Percentiles rank a stretch among this genome's conserved stretches.
Conservation (phyloP, 202 grass and related monocot genomes). For the Eragrostis tef region DNA sequence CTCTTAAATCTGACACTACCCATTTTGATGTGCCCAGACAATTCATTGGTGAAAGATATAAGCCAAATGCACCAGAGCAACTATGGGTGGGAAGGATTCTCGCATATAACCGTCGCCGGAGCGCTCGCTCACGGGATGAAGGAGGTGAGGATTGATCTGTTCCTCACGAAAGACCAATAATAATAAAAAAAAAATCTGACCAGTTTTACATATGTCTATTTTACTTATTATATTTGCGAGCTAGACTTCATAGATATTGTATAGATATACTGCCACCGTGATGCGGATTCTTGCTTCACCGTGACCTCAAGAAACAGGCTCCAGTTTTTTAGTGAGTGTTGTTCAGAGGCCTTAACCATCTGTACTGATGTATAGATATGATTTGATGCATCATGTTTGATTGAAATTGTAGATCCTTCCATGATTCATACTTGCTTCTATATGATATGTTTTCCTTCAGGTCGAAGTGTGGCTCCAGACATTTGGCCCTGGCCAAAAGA, state of each 20-base stretch:
- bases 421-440: neutral
- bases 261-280: neutral
- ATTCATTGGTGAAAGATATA: constrained; percentile 74
- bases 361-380: constrained; percentile 20
- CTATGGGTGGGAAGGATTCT: constrained; percentile 68
- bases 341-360: neutral
- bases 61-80: constrained; percentile 64
- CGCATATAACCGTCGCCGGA: constrained; percentile 72
- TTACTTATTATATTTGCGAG: too few relatives aligned
- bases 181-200: too few relatives aligned
- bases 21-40: constrained; percentile 51
- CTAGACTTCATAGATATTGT: neutral
- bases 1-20: neutral
- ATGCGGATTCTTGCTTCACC: neutral
- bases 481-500: constrained; percentile 64
- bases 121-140: constrained; percentile 82
- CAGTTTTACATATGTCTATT: neutral
- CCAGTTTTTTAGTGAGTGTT: neutral
- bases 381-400: neutral
- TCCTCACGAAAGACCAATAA: too few relatives aligned
- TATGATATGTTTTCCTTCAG: constrained; percentile 46
- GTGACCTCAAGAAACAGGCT: neutral
- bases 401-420: neutral
- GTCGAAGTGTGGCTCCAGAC: constrained; percentile 93
- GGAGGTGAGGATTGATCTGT: constrained; percentile 59